Evolutionary conservation across 2,329 filamentous ascomycete species (phyloP), one percentile per base, ranked within the genome.

Genomic region (Westerdykella sp.): DNA sequence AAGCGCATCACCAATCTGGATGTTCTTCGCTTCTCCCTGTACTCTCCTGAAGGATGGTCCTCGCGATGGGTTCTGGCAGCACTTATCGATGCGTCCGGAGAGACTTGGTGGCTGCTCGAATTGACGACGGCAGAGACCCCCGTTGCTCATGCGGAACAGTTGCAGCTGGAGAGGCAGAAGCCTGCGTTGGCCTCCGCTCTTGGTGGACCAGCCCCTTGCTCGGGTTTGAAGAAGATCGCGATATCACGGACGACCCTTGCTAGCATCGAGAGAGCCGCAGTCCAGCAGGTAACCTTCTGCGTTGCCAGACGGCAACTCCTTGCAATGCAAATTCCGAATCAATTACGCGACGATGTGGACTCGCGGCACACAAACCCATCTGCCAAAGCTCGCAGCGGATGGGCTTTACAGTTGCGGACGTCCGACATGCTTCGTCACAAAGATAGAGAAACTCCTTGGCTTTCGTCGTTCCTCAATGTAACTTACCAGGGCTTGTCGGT

Each of bases 1-100:
- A 75, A 75, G 42, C 71, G 79, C 15, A 69, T 84, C 31, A 83
- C 85, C 48, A 77, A 80, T 11, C 73, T 51, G 12, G 56, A 79
- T 32, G 79, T 84, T 41, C 72, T 80, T 40, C 75, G 81, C 46
- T 80, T 83, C 44, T 73, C 78, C 13, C 85, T 89, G 69, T 82
- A 94, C 49, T 79, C 76, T 55, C 83, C 81, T 55, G 72, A 73
- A 45, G 80, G 79, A n/a, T 95, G 90, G 87, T 75, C 74, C 9
- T 62, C 76, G 12, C 72, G 77, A 41, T 95, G 87, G 86, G 79
- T 83, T 49, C 69, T 94, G 32, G 81, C 83, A 51, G 76, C 85
- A 37, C 45, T 66, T 2, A 54, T 68, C 15, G 62, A 62, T 41
- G 42, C 62, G 1, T 49, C 59, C 13, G 66, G 66, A 7, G 57